Evolutionary conservation across 2,329 filamentous ascomycete species (phyloP).

Genomic region (Trichoderma lentiforme): DNA sequence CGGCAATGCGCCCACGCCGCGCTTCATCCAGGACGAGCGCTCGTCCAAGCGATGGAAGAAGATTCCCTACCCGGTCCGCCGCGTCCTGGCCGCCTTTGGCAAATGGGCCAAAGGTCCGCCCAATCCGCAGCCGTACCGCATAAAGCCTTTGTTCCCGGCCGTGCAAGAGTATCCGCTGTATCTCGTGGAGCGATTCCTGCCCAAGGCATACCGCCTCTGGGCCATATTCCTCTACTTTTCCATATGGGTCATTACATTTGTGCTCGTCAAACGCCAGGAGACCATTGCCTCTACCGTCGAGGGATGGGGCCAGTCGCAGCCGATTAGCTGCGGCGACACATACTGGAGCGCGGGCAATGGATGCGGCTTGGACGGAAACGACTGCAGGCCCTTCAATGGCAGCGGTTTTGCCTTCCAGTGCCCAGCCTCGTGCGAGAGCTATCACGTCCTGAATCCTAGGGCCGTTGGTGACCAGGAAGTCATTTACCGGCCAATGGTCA

Average conservation of each 20-base stretch:
- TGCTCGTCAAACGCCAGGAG: constrained; percentile 64
- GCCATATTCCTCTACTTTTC: constrained; percentile 59
- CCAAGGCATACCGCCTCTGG: constrained; percentile 56
- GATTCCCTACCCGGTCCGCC: constrained; percentile 56
- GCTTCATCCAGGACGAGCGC: constrained; percentile 56
- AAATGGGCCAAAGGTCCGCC: constrained; percentile 56
- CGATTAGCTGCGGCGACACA: constrained; percentile 63
- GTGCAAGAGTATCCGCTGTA: constrained; percentile 65
- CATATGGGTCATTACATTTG: constrained; percentile 68
- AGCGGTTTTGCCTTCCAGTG: constrained; percentile 71
- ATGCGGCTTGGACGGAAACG: constrained; percentile 71
- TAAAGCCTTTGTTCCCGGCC: constrained; percentile 59
- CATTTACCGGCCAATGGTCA: constrained; percentile 61
- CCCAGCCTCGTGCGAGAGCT: constrained; percentile 66
- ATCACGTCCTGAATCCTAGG: constrained; percentile 65
- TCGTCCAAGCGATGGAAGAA: constrained; percentile 50
- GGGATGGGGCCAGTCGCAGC: constrained; percentile 63
- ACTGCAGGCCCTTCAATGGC: constrained; percentile 72
- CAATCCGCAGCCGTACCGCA: constrained; percentile 46
- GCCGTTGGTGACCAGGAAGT: constrained; percentile 70
- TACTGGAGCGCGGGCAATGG: constrained; percentile 70
- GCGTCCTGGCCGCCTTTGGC: constrained; percentile 39
- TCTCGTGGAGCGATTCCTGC: constrained; percentile 61
- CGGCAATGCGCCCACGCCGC: constrained; percentile 47
- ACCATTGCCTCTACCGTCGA: constrained; percentile 58